These are phyloP conservation scores for Euptelea pleiosperma DNA, from an alignment of 164 flowering plant species.

Conservation along the genomic window DNA sequence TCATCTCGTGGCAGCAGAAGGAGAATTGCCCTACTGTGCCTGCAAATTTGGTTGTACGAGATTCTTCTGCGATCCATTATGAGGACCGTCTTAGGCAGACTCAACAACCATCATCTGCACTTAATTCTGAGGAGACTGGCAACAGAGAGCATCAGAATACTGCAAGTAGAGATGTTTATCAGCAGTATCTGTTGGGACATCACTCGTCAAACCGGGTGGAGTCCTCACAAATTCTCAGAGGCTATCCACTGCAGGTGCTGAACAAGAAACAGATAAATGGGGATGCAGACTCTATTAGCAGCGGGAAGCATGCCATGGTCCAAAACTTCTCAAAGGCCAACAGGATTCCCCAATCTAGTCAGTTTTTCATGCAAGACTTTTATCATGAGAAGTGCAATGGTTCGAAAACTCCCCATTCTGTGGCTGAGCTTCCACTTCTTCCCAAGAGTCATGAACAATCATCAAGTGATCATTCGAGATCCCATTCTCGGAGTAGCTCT, in stretches of 20 bases:
- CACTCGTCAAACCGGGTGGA: slow-evolving; percentile 21
- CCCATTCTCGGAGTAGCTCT: slow-evolving; percentile 32
- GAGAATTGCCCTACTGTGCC: slow-evolving; percentile 17
- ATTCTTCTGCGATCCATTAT: slow-evolving; percentile 20
- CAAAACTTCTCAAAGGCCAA: slow-evolving; percentile 24
- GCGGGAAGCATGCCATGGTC: slow-evolving; percentile 22
- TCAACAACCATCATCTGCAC: slow-evolving; percentile 16
- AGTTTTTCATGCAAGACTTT: slow-evolving; percentile 21
- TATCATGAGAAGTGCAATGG: slow-evolving; percentile 43
- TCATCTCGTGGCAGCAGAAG: slow-evolving; percentile 24
- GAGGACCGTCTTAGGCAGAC: slow-evolving; percentile 17
- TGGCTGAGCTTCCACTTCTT: slow-evolving; percentile 29
- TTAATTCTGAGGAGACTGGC: slow-evolving; percentile 22
- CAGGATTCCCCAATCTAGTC: slow-evolving; percentile 14
- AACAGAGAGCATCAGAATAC: slow-evolving; percentile 17
- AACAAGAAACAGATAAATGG: slow-evolving; percentile 37
- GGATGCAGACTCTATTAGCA: slow-evolving; percentile 14
- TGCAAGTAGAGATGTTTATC: slow-evolving; percentile 18
- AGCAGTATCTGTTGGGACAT: slow-evolving; percentile 16
- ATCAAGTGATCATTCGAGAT: slow-evolving; percentile 18
- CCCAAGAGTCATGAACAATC: slow-evolving; percentile 25
- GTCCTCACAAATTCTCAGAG: slow-evolving; percentile 34
- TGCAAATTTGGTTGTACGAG: slow-evolving; percentile 10
- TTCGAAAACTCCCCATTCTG: slow-evolving; percentile 20
- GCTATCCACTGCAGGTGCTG: slow-evolving; percentile 40